Base-by-base conservation (phyloP, 2,329 filamentous ascomycete species). In the Fusarium fujikuroi region DNA sequence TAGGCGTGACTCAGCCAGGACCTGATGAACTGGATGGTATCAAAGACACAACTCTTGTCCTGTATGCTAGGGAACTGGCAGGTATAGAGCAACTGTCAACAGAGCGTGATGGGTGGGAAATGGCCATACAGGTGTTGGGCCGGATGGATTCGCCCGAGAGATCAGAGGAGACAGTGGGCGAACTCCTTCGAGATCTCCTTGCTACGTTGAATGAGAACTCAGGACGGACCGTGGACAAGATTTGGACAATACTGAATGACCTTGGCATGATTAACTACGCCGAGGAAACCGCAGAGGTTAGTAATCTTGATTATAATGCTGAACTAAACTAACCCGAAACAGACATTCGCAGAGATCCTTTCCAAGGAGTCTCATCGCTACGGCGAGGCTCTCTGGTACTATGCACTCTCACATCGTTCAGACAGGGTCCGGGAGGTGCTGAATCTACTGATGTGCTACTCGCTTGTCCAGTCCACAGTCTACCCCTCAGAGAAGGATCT, bases 361-460 rank as follows among this genome's bases (percentile, higher is more conserved):
- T 90, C 91, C 16, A 87, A 91, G 67, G 89, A 90, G 46, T 92
- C 92, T 2, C 90, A 93, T 76, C 89, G 92, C 61, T 98, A 95
- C 75, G 95, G 95, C 60, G 91, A 95, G 73, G 93, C 94, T 2
- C 87, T 98, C 25, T 92, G 96, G 84, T 98, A 97, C 85, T 98
- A 96, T 80, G 93, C 95, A 30, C 90, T 97, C 18, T 93, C 95
- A 7, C 95, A 97, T 78, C 90, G 92, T 32, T 85, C 90, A 4
- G 86, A 88, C 72, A 97, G 95, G 81, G 92, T 98, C 59, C 93
- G 93, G 77, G 91, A 95, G 71, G 93, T 97, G 25, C 88, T 97
- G 47, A 93, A 97, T 79, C 89, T 96, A 7, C 90, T 98, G 59
- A 95, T 95, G 75, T 94, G 94, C 5, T 93, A 95, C 80, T 97